Conservation (phyloP, 176 grass and related monocot genomes). For the Aegilops speltoides region DNA sequence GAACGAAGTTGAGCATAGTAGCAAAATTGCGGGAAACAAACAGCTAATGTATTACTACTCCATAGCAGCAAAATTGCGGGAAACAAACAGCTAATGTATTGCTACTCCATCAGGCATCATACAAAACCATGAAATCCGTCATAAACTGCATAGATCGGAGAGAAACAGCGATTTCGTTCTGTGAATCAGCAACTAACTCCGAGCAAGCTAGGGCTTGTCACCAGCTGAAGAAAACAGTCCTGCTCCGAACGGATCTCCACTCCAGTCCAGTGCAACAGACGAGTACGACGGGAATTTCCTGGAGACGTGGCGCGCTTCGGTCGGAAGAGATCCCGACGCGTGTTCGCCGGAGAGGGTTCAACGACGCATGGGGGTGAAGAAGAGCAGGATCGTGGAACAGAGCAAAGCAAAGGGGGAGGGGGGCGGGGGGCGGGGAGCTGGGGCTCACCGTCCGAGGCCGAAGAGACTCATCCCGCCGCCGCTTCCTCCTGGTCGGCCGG, state of each 20-base stretch:
- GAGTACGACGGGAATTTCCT: neutral
- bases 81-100: neutral
- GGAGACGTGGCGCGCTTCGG: neutral
- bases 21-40: neutral
- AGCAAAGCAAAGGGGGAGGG: neutral
- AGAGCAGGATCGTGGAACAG: neutral
- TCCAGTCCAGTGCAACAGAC: neutral
- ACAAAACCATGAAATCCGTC: neutral
- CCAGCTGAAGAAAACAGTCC: neutral
- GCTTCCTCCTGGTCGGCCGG: neutral
- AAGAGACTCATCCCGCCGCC: slow-evolving; percentile 86
- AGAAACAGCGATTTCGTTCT: neutral
- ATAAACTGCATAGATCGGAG: neutral
- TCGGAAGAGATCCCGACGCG: neutral
- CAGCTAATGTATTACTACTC: neutral
- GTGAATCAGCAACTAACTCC: neutral
- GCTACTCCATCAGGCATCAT: neutral
- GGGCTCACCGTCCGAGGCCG: slow-evolving; percentile 80
- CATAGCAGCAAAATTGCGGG: neutral
- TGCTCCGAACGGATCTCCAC: neutral
- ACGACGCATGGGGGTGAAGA: neutral
- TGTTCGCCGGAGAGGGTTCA: neutral
- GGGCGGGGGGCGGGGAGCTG: neutral
- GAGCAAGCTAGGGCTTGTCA: neutral
- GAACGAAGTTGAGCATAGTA: neutral